phyloP scores from a whole-genome alignment of 139 green algal genomes.

The Ulvella scutata region DNA sequence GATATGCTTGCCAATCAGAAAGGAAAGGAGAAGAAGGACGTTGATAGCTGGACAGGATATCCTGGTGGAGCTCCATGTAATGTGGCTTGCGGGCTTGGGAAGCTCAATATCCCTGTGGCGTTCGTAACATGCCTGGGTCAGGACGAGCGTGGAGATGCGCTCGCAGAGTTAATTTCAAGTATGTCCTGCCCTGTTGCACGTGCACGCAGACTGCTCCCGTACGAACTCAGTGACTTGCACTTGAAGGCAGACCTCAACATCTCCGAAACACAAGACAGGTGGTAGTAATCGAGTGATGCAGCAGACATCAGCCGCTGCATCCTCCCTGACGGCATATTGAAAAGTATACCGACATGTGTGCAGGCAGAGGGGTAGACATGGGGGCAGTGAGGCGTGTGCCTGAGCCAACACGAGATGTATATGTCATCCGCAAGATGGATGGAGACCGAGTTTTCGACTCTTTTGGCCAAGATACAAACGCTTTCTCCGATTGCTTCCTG shows the following conservation, averaged over 20 bases:
- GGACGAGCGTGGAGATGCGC: constrained; percentile 49
- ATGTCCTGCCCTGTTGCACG: not conserved
- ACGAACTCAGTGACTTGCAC: no score
- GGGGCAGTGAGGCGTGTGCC: constrained; percentile 19
- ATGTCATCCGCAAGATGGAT: constrained; percentile 39
- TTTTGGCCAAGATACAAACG: constrained; percentile 44
- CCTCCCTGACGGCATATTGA: no score
- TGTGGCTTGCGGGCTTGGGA: constrained; percentile 44
- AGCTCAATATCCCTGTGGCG: constrained; percentile 26
- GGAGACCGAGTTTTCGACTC: constrained; percentile 69
- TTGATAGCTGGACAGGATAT: constrained; percentile 66
- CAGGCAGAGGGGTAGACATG: constrained; percentile 48
- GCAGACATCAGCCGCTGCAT: no score
- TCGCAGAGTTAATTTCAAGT: constrained; percentile 50
- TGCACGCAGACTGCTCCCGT: no score
- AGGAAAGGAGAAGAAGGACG: constrained; percentile 43
- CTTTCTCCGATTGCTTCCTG: constrained; percentile 66
- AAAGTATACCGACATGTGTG: no score
- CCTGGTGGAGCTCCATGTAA: constrained; percentile 70
- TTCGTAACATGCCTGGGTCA: constrained; percentile 58
- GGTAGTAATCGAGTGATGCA: no score
- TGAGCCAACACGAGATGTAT: constrained; percentile 68
- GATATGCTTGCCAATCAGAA: constrained; percentile 69
- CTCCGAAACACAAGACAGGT: no score
- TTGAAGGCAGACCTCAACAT: no score